Base-by-base conservation (phyloP, 345 rosid species). In the Raphanus sativus region DNA sequence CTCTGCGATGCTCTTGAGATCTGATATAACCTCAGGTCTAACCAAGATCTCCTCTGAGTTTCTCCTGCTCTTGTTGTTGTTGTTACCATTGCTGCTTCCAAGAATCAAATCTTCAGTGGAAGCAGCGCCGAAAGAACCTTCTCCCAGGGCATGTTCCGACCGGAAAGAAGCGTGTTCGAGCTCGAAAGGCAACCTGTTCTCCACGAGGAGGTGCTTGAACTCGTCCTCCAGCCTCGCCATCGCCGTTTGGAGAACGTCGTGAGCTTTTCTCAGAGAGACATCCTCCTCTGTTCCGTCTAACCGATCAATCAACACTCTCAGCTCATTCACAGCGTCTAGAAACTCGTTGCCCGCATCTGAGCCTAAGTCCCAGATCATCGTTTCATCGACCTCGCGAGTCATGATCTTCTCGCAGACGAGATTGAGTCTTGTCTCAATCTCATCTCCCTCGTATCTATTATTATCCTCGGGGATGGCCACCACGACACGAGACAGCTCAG, bases 211-310 rank as follows among this genome's bases (percentile, higher is more conserved):
- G 81, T 89, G 76, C 83, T 81, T 87, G 36, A 94, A 91, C 84
- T 91, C 98, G 29, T 90, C 92, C 84, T 89, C 98, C 1, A 94
- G 93, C 87, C 96, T 85, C 25, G 83, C 83, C 98, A 94, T 94
- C 3, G 93, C 93, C 7, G 81, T 84, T 73, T 91, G 97, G 81
- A 94, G 90, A 79, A 90, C 85, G 80, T 90, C 89, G 40, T 89
- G 89, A 60, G 93, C 91, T 81, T 84, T 90, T 33, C 85, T 79
- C 17, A 91, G 33, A 60, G 87, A 71, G 28, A 77, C n/a, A n/a
- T n/a, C 80, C 69, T 71, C 86, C 74, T 85, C 85, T 8, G 40
- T 34, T 34, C 69, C 82, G 64, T 89, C 96, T 38, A 94, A 81
- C 75, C 74, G 78, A 80, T 83, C 90, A 2, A 84, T 85, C 88